Conservation (phyloP, 1,284 basidiomycete species). For the Rugosomyces carneus region DNA sequence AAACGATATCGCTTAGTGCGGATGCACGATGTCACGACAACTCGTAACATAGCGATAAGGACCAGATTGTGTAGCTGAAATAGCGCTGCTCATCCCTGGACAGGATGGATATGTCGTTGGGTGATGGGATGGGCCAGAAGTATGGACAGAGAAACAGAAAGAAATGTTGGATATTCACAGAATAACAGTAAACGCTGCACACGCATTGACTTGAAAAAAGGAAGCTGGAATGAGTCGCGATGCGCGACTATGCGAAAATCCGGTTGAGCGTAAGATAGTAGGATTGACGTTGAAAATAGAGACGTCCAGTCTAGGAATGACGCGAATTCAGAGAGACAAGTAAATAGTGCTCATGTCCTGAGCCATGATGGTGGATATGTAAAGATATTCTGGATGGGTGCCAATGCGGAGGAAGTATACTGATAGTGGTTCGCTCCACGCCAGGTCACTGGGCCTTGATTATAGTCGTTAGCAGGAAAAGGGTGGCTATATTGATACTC, state of each 20-base stretch:
- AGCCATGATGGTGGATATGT: constrained; percentile 47
- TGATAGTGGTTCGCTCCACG: constrained; percentile 33
- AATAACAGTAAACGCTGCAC: constrained; percentile 26
- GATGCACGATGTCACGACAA: constrained; percentile 7
- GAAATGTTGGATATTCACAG: constrained; percentile 28
- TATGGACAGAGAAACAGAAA: constrained; percentile 20
- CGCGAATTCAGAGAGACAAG: constrained; percentile 8
- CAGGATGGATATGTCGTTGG: constrained; percentile 62
- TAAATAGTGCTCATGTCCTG: constrained; percentile 34
- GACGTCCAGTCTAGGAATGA: constrained; percentile 16
- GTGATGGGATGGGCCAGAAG: constrained; percentile 27
- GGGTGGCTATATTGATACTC: constrained; percentile 45
- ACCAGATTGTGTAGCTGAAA: constrained; percentile 11
- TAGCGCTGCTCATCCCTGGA: constrained; percentile 29
- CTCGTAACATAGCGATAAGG: neutral
- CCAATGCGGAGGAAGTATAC: constrained; percentile 35
- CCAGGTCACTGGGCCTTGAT: constrained; percentile 38
- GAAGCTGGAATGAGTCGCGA: constrained; percentile 27
- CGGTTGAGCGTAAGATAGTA: constrained; percentile 28
- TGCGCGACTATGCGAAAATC: constrained; percentile 23
- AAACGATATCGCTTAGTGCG: constrained; percentile 8
- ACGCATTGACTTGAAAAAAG: constrained; percentile 20
- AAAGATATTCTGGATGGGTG: constrained; percentile 30
- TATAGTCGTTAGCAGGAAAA: constrained; percentile 36
- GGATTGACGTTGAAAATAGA: constrained; percentile 12